Conservation (phyloP, 495 filamentous ascomycete species). For the Stereocaulon alpinum region DNA sequence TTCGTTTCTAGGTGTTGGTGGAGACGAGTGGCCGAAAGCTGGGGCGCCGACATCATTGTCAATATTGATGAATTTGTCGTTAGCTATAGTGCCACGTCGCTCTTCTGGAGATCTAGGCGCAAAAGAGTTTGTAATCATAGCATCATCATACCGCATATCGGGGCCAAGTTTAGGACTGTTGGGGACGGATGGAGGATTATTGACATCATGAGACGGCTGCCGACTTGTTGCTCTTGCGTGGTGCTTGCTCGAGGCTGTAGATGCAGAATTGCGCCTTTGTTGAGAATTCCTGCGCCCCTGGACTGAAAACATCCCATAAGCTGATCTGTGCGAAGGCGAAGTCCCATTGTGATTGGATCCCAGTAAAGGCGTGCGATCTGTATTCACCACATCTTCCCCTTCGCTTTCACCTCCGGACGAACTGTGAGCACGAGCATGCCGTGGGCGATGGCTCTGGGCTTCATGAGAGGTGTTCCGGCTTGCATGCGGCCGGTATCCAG, state of each 20-base stretch:
- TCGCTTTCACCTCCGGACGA: slow-evolving; percentile 28
- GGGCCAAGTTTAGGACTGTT: slow-evolving; percentile 54
- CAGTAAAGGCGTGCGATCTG: slow-evolving; percentile 22
- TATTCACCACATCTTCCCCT: slow-evolving; percentile 2
- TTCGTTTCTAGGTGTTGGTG: slow-evolving; percentile 29
- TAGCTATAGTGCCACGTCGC: slow-evolving; percentile 32
- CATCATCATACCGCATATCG: slow-evolving; percentile 65
- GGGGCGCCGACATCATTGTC: slow-evolving; percentile 36
- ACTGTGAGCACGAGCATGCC: slow-evolving; percentile 13
- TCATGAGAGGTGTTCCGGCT: slow-evolving; percentile 12
- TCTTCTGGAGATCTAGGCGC: slow-evolving; percentile 33
- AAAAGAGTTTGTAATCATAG: slow-evolving; percentile 56
- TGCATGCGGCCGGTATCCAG: slow-evolving; percentile 23
- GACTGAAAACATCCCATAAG: slow-evolving; percentile 28
- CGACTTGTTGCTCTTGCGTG: slow-evolving; percentile 17
- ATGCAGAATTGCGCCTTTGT: slow-evolving; percentile 17
- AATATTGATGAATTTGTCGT: slow-evolving; percentile 50
- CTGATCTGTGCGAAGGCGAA: slow-evolving; percentile 18
- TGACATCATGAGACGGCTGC: slow-evolving; percentile 60
- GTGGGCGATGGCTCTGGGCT: slow-evolving; percentile 8
- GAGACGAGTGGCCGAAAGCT: slow-evolving; percentile 23
- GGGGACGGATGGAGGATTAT: slow-evolving; percentile 93
- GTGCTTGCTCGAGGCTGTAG: slow-evolving; percentile 23
- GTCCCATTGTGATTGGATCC: slow-evolving; percentile 12
- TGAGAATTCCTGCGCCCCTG: slow-evolving; percentile 15